These are phyloP conservation scores for Cercospora sojina DNA, from an alignment of 2,329 filamentous ascomycete genomes.

Conservation along the genomic window DNA sequence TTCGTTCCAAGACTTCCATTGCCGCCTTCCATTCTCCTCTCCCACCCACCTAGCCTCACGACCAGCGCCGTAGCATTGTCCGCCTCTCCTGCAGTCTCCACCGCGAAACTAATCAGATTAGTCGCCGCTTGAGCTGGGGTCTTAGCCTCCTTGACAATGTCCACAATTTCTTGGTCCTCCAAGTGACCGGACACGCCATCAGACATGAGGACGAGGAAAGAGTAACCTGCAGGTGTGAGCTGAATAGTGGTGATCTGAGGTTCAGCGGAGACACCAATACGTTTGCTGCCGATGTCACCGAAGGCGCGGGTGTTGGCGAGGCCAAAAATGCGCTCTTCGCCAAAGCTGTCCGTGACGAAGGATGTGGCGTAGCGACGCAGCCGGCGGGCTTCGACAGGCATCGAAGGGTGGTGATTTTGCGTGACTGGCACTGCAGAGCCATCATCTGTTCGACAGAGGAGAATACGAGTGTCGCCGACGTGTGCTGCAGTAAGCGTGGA, in stretches of 20 bases:
- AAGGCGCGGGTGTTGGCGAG: constrained; percentile 93
- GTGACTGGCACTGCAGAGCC: constrained; percentile 79
- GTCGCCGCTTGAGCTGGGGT: constrained; percentile 83
- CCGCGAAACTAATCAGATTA: constrained; percentile 81
- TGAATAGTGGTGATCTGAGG: constrained; percentile 82
- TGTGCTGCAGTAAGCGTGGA: constrained; percentile 84
- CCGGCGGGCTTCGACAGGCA: constrained; percentile 77
- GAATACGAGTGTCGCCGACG: constrained; percentile 86
- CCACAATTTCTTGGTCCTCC: constrained; percentile 91
- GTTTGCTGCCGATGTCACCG: constrained; percentile 87
- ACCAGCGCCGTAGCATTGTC: constrained; percentile 66
- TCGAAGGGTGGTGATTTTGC: constrained; percentile 88
- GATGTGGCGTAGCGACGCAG: constrained; percentile 81
- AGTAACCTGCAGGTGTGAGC: constrained; percentile 78
- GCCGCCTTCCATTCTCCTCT: constrained; percentile 75
- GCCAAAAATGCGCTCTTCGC: constrained; percentile 91
- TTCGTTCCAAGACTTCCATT: constrained; percentile 86
- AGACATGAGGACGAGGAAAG: constrained; percentile 82
- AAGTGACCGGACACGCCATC: constrained; percentile 87
- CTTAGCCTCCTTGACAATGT: constrained; percentile 88
- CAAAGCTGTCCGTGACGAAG: constrained; percentile 93
- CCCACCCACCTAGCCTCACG: constrained; percentile 64
- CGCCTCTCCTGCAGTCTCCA: constrained; percentile 68
- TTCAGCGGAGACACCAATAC: constrained; percentile 90
- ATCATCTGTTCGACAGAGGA: constrained; percentile 83